A percentile compares a stretch with the other conserved stretches of the same genome.
phyloP scores from a whole-genome alignment of 768 basidiomycete species.

The Termitomyces sp. region DNA sequence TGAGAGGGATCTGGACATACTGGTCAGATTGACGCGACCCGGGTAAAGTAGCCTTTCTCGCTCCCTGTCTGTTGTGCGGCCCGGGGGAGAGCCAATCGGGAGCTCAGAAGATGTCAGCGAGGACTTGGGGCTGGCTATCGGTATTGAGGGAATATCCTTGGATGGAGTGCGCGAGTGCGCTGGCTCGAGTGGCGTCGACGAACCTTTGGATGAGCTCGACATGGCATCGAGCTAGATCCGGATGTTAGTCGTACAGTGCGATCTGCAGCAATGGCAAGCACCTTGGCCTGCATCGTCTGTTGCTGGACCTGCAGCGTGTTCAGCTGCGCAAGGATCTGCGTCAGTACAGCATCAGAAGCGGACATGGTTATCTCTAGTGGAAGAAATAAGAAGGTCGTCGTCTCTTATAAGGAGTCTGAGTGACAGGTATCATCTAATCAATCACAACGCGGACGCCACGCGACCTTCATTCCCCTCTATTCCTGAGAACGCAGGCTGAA shows the following conservation, averaged over 20 bases:
- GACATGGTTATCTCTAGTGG: constrained; percentile 23
- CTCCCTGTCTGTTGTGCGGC: constrained; percentile 46
- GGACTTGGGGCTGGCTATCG: constrained; percentile 11
- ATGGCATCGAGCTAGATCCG: constrained; percentile 49
- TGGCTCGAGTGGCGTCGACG: constrained; percentile 24
- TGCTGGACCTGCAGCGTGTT: constrained; percentile 69
- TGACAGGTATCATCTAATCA: too few relatives aligned
- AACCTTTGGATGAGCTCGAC: constrained; percentile 16
- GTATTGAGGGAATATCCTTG: background rate
- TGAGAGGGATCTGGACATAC: constrained; percentile 36
- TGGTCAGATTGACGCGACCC: constrained; percentile 77
- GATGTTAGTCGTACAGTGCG: background rate
- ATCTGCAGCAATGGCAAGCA: constrained; percentile 19
- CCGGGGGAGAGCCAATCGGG: constrained; percentile 17
- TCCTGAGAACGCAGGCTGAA: too few relatives aligned
- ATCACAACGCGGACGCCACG: too few relatives aligned
- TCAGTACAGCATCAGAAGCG: constrained; percentile 53
- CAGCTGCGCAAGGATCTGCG: constrained; percentile 70
- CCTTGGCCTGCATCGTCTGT: constrained; percentile 77
- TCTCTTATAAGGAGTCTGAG: background rate
- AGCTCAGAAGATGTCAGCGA: constrained; percentile 24
- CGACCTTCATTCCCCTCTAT: too few relatives aligned
- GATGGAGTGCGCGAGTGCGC: constrained; percentile 20
- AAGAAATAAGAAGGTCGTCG: background rate
- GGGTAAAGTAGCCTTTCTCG: constrained; percentile 77